phyloP scores from a whole-genome alignment of 768 basidiomycete genomes.

The Panus rudis region DNA sequence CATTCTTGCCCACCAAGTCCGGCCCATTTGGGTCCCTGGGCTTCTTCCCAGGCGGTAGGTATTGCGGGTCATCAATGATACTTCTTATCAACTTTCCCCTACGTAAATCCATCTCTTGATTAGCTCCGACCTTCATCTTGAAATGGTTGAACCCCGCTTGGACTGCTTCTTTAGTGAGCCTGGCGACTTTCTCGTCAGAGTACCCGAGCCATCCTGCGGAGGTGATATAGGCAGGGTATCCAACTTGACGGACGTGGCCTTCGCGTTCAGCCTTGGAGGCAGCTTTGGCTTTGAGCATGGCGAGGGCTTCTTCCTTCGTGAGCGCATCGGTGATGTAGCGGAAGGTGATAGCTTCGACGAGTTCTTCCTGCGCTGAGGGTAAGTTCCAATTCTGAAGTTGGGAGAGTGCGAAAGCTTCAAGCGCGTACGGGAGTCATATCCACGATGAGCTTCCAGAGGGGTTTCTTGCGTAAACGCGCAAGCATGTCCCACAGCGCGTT shows the following conservation, averaged over 20 bases:
- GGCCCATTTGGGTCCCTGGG: constrained; percentile 55
- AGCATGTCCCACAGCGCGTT: constrained; percentile 96
- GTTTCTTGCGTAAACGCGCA: constrained; percentile 72
- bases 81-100: constrained; percentile 86
- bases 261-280: constrained; percentile 75
- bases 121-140: constrained; percentile 97
- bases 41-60: constrained; percentile 54
- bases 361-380: constrained; percentile 56
- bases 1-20: constrained; percentile 80
- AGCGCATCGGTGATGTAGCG: constrained; percentile 92
- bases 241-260: constrained; percentile 59
- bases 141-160: constrained; percentile 93
- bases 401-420: neutral
- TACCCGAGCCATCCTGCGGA: constrained; percentile 94
- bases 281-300: constrained; percentile 71
- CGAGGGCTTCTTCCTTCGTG: constrained; percentile 84
- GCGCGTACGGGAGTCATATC: constrained; percentile 71
- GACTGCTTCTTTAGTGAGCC: constrained; percentile 82
- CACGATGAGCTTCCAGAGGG: constrained; percentile 88
- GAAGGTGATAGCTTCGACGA: constrained; percentile 72
- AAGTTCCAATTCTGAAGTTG: neutral
- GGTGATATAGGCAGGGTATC: constrained; percentile 92
- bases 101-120: constrained; percentile 74
- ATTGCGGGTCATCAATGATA: constrained; percentile 89
- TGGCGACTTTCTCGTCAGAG: constrained; percentile 84